These are phyloP conservation scores for Lanzia echinophila DNA, from an alignment of 2,329 filamentous ascomycete genomes.

Conservation along the genomic window DNA sequence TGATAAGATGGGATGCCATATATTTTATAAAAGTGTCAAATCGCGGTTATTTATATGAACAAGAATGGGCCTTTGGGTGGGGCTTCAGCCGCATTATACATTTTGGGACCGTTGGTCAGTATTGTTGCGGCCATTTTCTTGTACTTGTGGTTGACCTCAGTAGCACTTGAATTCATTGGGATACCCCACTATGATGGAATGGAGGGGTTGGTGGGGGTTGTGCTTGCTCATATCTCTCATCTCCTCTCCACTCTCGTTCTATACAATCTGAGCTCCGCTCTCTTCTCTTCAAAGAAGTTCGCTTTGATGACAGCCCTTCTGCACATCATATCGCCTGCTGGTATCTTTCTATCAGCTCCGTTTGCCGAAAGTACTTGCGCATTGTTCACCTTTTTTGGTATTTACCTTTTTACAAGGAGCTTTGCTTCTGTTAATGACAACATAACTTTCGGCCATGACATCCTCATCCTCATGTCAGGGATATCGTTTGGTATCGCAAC, in stretches of 20 bases:
- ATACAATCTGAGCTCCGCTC: constrained; percentile 54
- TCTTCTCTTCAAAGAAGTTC: constrained; percentile 44
- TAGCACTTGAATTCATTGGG: constrained; percentile 26
- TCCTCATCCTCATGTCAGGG: constrained; percentile 55
- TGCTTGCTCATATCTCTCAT: constrained; percentile 68
- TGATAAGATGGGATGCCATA: constrained; percentile 76
- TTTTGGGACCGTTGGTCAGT: constrained; percentile 21
- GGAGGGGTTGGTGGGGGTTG: constrained; percentile 52
- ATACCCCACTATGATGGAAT: constrained; percentile 29
- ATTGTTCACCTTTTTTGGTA: constrained; percentile 67
- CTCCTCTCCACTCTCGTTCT: constrained; percentile 67
- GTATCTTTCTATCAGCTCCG: constrained; percentile 81
- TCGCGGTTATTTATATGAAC: constrained; percentile 65
- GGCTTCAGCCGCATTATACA: constrained; percentile 39
- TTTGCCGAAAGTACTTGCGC: constrained; percentile 79
- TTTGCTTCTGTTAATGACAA: constrained; percentile 30
- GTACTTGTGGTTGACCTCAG: constrained; percentile 2
- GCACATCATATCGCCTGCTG: constrained; percentile 80
- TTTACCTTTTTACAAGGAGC: constrained; percentile 57
- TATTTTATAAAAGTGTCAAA: constrained; percentile 62
- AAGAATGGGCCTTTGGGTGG: constrained; percentile 78
- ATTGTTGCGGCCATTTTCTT: not conserved
- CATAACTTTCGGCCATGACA: constrained; percentile 33
- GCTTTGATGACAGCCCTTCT: constrained; percentile 65
- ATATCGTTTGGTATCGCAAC: constrained; percentile 65